Base-by-base conservation (phyloP, 768 basidiomycete genomes). In the Termitomyces sp. region DNA sequence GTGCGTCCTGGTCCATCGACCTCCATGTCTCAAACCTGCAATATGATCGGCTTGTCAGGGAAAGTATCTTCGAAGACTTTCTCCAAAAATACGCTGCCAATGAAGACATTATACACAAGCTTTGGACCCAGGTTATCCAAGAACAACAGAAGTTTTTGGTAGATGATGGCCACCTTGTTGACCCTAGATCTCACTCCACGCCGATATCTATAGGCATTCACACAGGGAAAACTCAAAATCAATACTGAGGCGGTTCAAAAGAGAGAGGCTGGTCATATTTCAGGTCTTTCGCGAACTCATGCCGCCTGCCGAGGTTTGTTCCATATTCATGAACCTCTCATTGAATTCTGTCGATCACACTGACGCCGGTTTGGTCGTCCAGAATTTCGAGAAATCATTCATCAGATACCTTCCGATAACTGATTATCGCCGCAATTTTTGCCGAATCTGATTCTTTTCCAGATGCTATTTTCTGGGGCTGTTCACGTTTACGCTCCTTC, bases 61-160 rank as follows among this genome's bases (percentile, higher is more conserved):
- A 66, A 57, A 41, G 56, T 26, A 45, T 65, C 35, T 65, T 63
- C 20, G 56, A 55, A 10, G 62, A 65, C 3, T 68, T 66, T 49
- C 50, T 62, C 33, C 58, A 58, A 28, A 61, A 63, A 45, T 68
- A 68, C 33, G 67, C 67, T n/a, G 54, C 62, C n/a, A 61, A 59
- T 45, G 67, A 68, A 55, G 67, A 68, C 38, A 56, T n/a, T 13
- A 68, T 68, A 11, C 63, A 64, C 35, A 59, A 59, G 33, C 53
- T 68, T 28, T 65, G 63, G 62, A 55, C 35, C 28, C 67, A 66
- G 41, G 56, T 68, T 41, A 60, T 60, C 22, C 58, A 63, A 28
- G 65, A 66, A 52, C 65, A 62, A 30, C 60, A 66, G 57, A 68
- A 65, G 47, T 48, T 67, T 41, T n/a, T 55, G 54, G 66, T 65